Percentiles rank a stretch among this genome's conserved stretches.
Evolutionary conservation across 2,329 filamentous ascomycete species (phyloP).

Genomic region (Cytospora leucostoma): DNA sequence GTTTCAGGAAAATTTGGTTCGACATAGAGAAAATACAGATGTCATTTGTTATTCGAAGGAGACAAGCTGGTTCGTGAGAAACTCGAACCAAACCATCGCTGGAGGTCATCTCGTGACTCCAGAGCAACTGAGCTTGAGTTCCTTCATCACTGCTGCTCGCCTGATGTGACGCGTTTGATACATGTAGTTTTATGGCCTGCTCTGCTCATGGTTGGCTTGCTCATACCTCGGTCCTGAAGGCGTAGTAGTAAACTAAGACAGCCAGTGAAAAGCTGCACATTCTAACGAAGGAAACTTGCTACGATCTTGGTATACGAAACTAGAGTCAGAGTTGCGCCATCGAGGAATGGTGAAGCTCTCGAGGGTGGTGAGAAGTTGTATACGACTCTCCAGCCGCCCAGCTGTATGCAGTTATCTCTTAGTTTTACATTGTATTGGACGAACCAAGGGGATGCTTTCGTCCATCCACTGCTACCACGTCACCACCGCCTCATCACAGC

Average conservation of each 20-base stretch:
- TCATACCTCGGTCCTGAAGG: neutral
- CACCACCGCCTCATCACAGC: too few relatives aligned
- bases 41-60: neutral
- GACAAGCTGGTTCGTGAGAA: constrained; percentile 21
- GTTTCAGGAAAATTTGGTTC: neutral
- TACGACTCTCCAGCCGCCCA: too few relatives aligned
- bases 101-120: constrained; percentile 1
- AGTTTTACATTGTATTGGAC: too few relatives aligned
- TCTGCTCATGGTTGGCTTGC: neutral
- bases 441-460: too few relatives aligned
- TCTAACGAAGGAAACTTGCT: too few relatives aligned
- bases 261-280: too few relatives aligned
- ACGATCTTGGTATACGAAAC: neutral
- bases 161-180: neutral
- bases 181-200: neutral
- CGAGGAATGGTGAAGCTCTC: too few relatives aligned
- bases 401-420: too few relatives aligned
- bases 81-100: constrained; percentile 15
- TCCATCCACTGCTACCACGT: too few relatives aligned
- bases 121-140: constrained; percentile 13
- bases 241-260: neutral
- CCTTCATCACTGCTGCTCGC: neutral
- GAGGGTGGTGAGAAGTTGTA: too few relatives aligned
- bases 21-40: constrained; percentile 7
- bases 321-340: too few relatives aligned